Percentiles rank a stretch among this genome's conserved stretches.
Evolutionary conservation across 805 yeast species (phyloP).

Genomic region (Candida nemodendra): DNA sequence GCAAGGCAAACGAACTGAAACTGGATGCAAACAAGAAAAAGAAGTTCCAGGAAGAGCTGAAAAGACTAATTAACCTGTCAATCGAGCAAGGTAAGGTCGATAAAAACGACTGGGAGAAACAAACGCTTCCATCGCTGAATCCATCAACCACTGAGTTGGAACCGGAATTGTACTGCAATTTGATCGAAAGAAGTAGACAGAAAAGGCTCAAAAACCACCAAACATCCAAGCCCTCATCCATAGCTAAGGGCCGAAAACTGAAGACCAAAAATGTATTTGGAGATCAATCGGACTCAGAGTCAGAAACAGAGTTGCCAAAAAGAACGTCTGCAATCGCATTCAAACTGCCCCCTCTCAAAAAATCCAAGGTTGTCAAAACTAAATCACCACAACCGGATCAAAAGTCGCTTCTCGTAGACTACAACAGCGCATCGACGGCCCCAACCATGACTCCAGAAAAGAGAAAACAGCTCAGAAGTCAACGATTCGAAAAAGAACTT

Average conservation of each 20-base stretch:
- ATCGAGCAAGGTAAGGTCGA: slow-evolving; percentile 42
- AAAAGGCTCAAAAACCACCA: slow-evolving; percentile 9
- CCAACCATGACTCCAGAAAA: slow-evolving; percentile 24
- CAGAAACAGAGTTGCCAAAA: background rate
- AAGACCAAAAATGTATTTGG: slow-evolving; percentile 15
- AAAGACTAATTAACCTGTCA: slow-evolving; percentile 48
- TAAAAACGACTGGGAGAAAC: slow-evolving; percentile 53
- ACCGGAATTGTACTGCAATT: slow-evolving; percentile 23
- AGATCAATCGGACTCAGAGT: slow-evolving; percentile 8
- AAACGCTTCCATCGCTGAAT: slow-evolving; percentile 45
- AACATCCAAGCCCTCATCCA: slow-evolving; percentile 1
- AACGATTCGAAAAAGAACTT: slow-evolving; percentile 45
- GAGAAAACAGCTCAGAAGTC: slow-evolving; percentile 43
- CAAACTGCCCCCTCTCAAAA: slow-evolving; percentile 15
- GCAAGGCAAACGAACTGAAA: slow-evolving; percentile 36
- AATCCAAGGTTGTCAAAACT: slow-evolving; percentile 11
- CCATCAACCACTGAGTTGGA: slow-evolving; percentile 7
- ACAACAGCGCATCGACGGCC: slow-evolving; percentile 17
- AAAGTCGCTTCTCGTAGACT: slow-evolving; percentile 4
- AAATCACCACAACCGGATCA: background rate
- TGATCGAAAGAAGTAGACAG: slow-evolving; percentile 1
- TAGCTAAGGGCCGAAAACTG: slow-evolving; percentile 1
- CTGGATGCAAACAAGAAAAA: slow-evolving; percentile 32
- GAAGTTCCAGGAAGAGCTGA: slow-evolving; percentile 49
- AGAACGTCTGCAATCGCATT: slow-evolving; percentile 2